phyloP scores from a whole-genome alignment of 257 asterid genomes.

The Solanum sitiens region DNA sequence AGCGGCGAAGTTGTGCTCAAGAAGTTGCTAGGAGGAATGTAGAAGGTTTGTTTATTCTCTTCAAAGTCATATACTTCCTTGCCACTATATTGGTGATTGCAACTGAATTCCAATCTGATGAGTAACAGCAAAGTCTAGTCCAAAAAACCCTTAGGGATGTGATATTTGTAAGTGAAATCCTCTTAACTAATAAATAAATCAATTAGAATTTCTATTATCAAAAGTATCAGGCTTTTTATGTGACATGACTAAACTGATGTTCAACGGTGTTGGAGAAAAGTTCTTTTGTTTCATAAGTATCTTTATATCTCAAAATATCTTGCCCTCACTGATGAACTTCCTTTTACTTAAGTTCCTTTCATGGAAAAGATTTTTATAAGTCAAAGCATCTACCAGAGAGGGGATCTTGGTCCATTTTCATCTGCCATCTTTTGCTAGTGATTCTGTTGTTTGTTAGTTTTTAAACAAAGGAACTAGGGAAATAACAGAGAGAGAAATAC shows the following conservation, averaged over 20 bases:
- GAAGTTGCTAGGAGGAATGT: slow-evolving; percentile 77
- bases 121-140: neutral
- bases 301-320: neutral
- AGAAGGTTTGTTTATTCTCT: slow-evolving; percentile 45
- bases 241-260: neutral
- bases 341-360: neutral
- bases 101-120: neutral
- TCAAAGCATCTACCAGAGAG: neutral
- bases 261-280: neutral
- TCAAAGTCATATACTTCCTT: neutral
- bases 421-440: neutral
- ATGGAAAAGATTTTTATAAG: neutral
- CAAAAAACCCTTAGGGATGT: neutral
- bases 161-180: neutral
- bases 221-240: neutral
- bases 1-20: slow-evolving; percentile 63
- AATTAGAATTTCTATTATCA: neutral
- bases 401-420: neutral
- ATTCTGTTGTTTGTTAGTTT: neutral
- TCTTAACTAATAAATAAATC: neutral
- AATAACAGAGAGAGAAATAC: neutral
- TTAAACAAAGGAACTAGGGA: neutral
- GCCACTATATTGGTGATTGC: neutral
- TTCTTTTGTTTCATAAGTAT: neutral
- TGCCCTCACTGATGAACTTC: neutral